Conservation (phyloP, 306 rosid species). For the Cicer yamashitae region DNA sequence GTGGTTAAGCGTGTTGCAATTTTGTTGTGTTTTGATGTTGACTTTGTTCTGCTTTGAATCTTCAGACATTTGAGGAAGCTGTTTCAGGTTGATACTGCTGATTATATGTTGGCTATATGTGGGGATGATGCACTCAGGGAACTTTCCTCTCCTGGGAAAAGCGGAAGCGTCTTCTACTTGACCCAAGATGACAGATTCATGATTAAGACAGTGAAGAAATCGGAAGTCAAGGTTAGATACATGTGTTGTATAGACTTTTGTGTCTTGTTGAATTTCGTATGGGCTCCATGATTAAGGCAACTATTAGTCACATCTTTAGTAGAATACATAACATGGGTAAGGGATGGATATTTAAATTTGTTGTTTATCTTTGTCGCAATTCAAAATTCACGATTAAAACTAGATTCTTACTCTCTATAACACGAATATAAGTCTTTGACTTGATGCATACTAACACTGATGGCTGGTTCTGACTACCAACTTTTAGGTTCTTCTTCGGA, state of each 20-base stretch:
- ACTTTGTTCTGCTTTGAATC: conserved; percentile 38
- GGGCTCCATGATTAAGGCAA: neutral
- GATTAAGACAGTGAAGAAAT: conserved; percentile 97
- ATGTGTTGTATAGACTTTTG: conserved; percentile 13
- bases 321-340: conserved; percentile 4
- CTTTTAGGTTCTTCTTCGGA: conserved; percentile 88
- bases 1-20: neutral
- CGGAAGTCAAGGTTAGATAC: conserved; percentile 90
- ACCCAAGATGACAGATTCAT: conserved; percentile 97
- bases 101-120: conserved; percentile 61
- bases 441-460: conserved; percentile 16
- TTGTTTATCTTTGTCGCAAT: neutral
- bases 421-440: neutral
- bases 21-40: conserved; percentile 18
- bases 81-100: conserved; percentile 62
- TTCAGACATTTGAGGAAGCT: conserved; percentile 77
- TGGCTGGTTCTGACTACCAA: conserved; percentile 20
- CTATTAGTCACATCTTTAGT: neutral
- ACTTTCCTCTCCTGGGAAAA: conserved; percentile 91
- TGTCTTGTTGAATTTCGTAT: conserved; percentile 3
- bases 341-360: neutral
- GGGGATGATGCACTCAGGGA: conserved; percentile 59
- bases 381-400: neutral
- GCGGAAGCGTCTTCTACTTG: conserved; percentile 90
- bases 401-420: neutral